Evolutionary conservation across 306 rosid species (phyloP).

Genomic region (Cercis canadensis): DNA sequence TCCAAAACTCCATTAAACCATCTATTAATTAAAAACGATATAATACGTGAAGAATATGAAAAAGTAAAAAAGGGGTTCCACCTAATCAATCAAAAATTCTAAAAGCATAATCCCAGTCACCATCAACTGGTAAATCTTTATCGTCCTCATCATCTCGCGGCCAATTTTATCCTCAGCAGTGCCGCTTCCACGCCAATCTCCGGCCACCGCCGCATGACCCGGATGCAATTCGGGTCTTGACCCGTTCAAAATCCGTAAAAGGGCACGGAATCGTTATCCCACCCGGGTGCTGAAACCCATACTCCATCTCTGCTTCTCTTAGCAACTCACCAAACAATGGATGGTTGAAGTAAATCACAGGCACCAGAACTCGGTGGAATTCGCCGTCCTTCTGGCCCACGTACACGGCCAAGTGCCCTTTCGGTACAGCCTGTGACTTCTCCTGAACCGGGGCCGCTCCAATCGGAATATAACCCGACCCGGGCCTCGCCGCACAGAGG

Average conservation of each 20-base stretch:
- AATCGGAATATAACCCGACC: constrained; percentile 50
- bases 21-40: background rate
- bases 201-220: constrained; percentile 44
- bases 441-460: constrained; percentile 43
- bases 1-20: constrained; percentile 26
- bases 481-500: constrained; percentile 43
- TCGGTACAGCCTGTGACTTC: constrained; percentile 55
- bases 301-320: constrained; percentile 75
- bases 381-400: constrained; percentile 83
- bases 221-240: constrained; percentile 71
- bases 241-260: constrained; percentile 71
- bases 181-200: constrained; percentile 50
- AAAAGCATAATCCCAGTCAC: constrained; percentile 30
- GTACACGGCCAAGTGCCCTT: constrained; percentile 88
- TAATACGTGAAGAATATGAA: background rate
- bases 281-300: constrained; percentile 77
- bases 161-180: constrained; percentile 15
- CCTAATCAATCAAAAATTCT: background rate
- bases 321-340: constrained; percentile 78
- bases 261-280: constrained; percentile 91
- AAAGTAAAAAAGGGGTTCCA: background rate
- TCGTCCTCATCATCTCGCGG: constrained; percentile 34
- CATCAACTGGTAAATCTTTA: constrained; percentile 21
- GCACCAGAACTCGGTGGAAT: constrained; percentile 77
- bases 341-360: constrained; percentile 88